Percentiles rank a stretch among this genome's conserved stretches.
Evolutionary conservation across 2,329 filamentous ascomycete genomes (phyloP).

Genomic region (Cordyceps cateniannulata): DNA sequence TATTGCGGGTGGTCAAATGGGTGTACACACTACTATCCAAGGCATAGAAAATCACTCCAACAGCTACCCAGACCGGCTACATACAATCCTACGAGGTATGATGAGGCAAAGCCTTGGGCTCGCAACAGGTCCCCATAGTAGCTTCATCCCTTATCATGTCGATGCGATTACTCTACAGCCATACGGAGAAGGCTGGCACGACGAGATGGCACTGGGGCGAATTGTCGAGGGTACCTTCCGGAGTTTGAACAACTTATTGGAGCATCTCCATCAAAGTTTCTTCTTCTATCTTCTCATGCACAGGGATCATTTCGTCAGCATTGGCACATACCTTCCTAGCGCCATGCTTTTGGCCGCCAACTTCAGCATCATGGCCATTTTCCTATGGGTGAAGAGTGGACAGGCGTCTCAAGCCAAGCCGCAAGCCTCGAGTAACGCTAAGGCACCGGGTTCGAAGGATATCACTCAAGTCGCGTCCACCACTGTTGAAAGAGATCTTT

Average conservation of each 20-base stretch:
- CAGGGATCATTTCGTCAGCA: conserved; percentile 88
- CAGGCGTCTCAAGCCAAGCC: conserved; percentile 20
- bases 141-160: conserved; percentile 96
- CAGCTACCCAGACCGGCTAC: conserved; percentile 72
- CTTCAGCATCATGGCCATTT: conserved; percentile 92
- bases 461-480: conserved; percentile 7
- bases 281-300: conserved; percentile 98
- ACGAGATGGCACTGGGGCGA: conserved; percentile 92
- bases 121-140: conserved; percentile 84
- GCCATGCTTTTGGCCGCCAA: conserved; percentile 96
- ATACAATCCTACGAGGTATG: conserved; percentile 90
- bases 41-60: conserved; percentile 80
- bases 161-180: conserved; percentile 92
- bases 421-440: conserved; percentile 11
- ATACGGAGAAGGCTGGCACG: conserved; percentile 87
- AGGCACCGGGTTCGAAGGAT: conserved; percentile 1
- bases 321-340: conserved; percentile 92
- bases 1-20: conserved; percentile 88
- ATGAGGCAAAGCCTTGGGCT: conserved; percentile 83
- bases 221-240: conserved; percentile 86
- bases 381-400: conserved; percentile 88
- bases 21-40: conserved; percentile 75
- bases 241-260: conserved; percentile 91
- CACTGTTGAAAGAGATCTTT: conserved; percentile 56
- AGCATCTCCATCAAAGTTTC: conserved; percentile 97